phyloP scores from a whole-genome alignment of 169 alveolate species.

The Plasmodium chabaudi region DNA sequence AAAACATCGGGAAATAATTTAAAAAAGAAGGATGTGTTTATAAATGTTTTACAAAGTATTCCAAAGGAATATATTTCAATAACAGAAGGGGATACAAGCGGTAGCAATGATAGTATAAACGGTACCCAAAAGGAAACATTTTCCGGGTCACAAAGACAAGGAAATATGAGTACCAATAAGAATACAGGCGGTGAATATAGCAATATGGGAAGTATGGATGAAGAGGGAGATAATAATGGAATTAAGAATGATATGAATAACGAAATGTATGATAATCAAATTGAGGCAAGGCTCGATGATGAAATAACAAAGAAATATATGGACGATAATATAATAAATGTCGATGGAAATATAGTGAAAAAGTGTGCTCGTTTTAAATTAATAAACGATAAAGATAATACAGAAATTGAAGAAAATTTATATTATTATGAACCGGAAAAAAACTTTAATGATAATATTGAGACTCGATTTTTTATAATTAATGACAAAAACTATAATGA shows the following conservation, averaged over 20 bases:
- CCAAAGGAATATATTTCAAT: conserved; percentile 77
- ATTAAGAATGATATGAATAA: neutral
- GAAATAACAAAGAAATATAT: conserved; percentile 50
- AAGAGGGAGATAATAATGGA: neutral
- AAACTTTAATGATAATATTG: conserved; percentile 69
- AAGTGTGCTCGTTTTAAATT: conserved; percentile 14
- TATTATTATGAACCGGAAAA: conserved; percentile 52
- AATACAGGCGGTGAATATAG: neutral
- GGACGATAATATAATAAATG: conserved; percentile 60
- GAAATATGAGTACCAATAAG: neutral
- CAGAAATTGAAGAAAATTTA: neutral
- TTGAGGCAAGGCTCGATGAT: conserved; percentile 10
- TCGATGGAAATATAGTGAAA: conserved; percentile 51
- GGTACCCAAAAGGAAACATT: neutral
- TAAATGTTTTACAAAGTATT: conserved; percentile 77
- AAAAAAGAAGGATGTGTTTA: conserved; percentile 78
- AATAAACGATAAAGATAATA: conserved; percentile 23
- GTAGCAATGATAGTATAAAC: neutral
- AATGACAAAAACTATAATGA: conserved; percentile 71
- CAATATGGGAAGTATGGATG: neutral
- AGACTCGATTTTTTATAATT: conserved; percentile 74
- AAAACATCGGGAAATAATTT: conserved; percentile 87
- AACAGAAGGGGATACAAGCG: conserved; percentile 3
- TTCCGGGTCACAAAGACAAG: neutral
- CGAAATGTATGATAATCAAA: conserved; percentile 7